These are phyloP conservation scores for Suhomyces xylopsoci DNA, from an alignment of 805 yeast species.

Conservation along the genomic window DNA sequence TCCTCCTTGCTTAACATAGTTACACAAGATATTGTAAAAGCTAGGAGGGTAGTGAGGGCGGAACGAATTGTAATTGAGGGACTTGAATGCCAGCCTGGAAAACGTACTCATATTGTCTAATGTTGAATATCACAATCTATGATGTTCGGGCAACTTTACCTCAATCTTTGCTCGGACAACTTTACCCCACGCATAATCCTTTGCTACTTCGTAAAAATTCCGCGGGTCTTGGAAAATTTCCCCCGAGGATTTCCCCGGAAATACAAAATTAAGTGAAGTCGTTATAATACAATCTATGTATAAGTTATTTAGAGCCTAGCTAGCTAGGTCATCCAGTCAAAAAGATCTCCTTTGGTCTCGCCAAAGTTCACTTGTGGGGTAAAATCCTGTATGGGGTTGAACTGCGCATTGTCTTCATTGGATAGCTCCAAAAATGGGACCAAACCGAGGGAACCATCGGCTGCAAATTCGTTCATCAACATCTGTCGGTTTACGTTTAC, in stretches of 20 bases:
- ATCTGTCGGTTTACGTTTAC: slow-evolving; percentile 26
- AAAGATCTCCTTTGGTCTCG: neutral
- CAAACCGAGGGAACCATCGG: slow-evolving; percentile 76
- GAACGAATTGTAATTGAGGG: slow-evolving; percentile 34
- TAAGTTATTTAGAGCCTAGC: neutral
- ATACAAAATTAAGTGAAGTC: neutral
- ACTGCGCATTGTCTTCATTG: neutral
- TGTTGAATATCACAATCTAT: neutral
- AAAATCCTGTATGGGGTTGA: neutral
- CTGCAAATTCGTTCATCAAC: slow-evolving; percentile 57
- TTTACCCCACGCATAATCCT: neutral
- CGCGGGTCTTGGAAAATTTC: neutral
- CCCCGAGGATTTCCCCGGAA: neutral
- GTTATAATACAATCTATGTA: neutral
- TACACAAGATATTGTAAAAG: slow-evolving; percentile 29
- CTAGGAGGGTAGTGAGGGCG: slow-evolving; percentile 42
- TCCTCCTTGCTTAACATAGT: slow-evolving; percentile 20
- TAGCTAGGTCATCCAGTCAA: neutral
- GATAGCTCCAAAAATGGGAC: slow-evolving; percentile 59
- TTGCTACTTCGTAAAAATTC: neutral
- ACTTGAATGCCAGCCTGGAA: slow-evolving; percentile 30
- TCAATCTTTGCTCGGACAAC: neutral
- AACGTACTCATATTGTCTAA: slow-evolving; percentile 30
- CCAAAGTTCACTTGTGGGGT: neutral
- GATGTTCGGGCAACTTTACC: neutral